Percentiles rank a stretch among this genome's conserved stretches.
Evolutionary conservation across 148 eudicot species (phyloP).

Genomic region (Fagopyrum homotropicum): DNA sequence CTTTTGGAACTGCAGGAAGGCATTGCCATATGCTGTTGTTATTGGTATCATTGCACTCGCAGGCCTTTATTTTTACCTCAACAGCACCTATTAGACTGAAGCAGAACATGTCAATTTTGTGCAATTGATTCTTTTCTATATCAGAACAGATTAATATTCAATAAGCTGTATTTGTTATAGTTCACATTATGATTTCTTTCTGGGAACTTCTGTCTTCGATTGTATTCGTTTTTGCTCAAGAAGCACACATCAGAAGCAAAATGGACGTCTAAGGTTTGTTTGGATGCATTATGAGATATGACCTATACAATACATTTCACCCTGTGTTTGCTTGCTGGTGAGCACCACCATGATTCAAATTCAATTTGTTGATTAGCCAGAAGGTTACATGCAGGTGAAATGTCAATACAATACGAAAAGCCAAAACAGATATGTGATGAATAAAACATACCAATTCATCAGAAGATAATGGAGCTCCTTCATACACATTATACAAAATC

Average conservation of each 20-base stretch:
- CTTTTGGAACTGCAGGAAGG: conserved; percentile 41
- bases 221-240: neutral
- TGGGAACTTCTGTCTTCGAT: neutral
- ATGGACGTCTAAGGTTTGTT: neutral
- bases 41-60: conserved; percentile 63
- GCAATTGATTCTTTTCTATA: neutral
- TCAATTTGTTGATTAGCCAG: too few relatives aligned
- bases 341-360: too few relatives aligned
- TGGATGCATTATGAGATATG: too few relatives aligned
- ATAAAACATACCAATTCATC: neutral
- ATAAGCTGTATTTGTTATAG: conserved; percentile 2
- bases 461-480: neutral
- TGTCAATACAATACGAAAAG: too few relatives aligned
- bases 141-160: neutral
- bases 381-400: too few relatives aligned
- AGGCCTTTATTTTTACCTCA: conserved; percentile 73
- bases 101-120: neutral
- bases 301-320: too few relatives aligned
- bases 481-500: neutral
- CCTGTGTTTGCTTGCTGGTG: too few relatives aligned
- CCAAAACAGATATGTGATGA: too few relatives aligned
- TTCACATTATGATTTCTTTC: neutral
- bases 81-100: conserved; percentile 26
- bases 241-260: neutral
- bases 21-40: conserved; percentile 69